Conservation (phyloP, 495 filamentous ascomycete species). For the Collariella sp. region DNA sequence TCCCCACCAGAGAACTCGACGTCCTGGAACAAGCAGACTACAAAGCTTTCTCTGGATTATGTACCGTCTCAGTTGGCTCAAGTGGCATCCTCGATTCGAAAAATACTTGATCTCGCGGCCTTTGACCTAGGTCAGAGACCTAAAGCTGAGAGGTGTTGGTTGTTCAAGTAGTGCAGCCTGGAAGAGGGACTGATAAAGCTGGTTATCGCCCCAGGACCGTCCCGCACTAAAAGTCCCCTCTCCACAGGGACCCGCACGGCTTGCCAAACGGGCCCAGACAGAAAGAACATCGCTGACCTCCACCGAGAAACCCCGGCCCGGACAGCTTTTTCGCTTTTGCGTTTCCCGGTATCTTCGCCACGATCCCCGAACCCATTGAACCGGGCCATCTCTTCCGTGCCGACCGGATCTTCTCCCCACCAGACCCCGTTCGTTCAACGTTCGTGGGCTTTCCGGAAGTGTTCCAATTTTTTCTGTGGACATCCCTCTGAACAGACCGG, state of each 20-base stretch:
- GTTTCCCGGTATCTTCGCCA: background rate
- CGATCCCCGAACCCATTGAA: background rate
- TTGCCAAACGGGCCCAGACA: background rate
- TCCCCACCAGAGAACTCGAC: background rate
- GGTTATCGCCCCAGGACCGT: background rate
- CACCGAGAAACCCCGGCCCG: background rate
- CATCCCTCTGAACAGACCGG: background rate
- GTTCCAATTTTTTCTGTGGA: background rate
- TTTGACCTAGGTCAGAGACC: constrained; percentile 5
- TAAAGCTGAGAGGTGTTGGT: background rate
- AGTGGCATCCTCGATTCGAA: constrained; percentile 7
- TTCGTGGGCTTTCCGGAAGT: background rate
- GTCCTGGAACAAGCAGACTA: background rate
- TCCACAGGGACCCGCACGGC: constrained; percentile 7
- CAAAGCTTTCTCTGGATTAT: constrained; percentile 11
- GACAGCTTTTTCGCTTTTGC: constrained; percentile 5
- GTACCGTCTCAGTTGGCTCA: constrained; percentile 10
- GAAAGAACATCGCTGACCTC: background rate
- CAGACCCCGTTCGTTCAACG: background rate
- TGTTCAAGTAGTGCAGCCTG: background rate
- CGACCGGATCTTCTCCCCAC: background rate
- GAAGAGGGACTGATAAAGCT: background rate
- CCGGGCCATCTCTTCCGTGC: background rate
- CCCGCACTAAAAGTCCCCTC: background rate
- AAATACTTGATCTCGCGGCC: background rate